Evolutionary conservation across 495 filamentous ascomycete species (phyloP).

Genomic region (Glonium stellatum): DNA sequence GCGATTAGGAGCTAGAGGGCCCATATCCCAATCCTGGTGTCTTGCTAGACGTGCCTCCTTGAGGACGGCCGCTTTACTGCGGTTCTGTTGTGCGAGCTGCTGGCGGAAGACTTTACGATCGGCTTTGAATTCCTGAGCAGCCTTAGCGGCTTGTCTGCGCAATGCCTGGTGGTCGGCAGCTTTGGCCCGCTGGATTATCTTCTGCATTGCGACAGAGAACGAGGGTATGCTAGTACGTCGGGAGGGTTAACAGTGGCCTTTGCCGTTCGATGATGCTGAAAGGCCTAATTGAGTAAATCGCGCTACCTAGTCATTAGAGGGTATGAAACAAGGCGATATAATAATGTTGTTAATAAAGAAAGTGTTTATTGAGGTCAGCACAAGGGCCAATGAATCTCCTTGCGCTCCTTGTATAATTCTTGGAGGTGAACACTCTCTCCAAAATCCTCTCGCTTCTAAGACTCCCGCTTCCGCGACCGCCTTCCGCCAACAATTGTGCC

Average conservation of each 20-base stretch:
- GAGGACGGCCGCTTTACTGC: conserved; percentile 33
- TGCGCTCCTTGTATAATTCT: not conserved
- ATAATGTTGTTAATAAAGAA: not conserved
- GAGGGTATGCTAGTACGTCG: not conserved
- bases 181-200: not conserved
- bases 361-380: not conserved
- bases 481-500: not conserved
- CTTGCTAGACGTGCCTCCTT: conserved; percentile 33
- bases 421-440: not conserved
- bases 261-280: not conserved
- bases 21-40: conserved; percentile 68
- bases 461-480: conserved; percentile 2
- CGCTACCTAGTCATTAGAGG: not conserved
- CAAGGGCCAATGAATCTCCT: not conserved
- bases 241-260: not conserved
- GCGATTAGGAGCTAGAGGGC: conserved; percentile 65
- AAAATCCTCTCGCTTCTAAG: not conserved
- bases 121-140: conserved; percentile 58
- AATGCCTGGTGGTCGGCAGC: not conserved
- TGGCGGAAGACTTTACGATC: conserved; percentile 59
- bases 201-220: not conserved
- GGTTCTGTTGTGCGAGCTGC: conserved; percentile 33
- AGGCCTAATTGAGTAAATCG: not conserved
- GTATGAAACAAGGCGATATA: not conserved
- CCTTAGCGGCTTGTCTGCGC: not conserved